A percentile compares a stretch with the other conserved stretches of the same genome.
Evolutionary conservation across 768 basidiomycete genomes (phyloP).

Genomic region (Phylloporus sp.): DNA sequence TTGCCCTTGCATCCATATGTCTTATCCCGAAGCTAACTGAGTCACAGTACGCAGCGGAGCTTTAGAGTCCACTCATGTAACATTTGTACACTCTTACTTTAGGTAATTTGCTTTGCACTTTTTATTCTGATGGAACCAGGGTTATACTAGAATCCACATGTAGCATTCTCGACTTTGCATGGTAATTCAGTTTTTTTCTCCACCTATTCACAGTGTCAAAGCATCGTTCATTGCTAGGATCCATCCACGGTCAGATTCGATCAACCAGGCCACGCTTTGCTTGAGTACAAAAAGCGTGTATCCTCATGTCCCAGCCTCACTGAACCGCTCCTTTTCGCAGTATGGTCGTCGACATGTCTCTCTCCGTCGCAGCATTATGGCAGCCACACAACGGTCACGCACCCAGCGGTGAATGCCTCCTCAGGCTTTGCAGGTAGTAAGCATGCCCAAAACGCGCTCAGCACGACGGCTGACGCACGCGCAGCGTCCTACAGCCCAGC

Average conservation of each 20-base stretch:
- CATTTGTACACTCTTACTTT: constrained; percentile 1
- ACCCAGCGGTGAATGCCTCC: constrained; percentile 62
- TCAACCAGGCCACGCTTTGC: neutral
- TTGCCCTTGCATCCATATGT: neutral
- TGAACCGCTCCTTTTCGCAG: neutral
- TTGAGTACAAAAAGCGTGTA: constrained; percentile 8
- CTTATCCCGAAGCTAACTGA: neutral
- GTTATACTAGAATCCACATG: constrained; percentile 10
- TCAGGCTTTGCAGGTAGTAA: constrained; percentile 81
- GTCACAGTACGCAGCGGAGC: constrained; percentile 24
- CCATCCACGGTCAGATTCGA: neutral
- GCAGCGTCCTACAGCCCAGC: neutral
- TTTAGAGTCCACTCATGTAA: constrained; percentile 10
- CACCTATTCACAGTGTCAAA: neutral
- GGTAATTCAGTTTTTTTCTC: neutral
- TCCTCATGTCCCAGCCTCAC: neutral
- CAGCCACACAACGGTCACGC: constrained; percentile 50
- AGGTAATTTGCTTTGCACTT: constrained; percentile 4
- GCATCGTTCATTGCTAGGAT: neutral
- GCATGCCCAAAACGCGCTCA: neutral
- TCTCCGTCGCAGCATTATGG: neutral
- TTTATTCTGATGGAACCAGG: neutral
- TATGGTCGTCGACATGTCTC: neutral
- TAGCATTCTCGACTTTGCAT: constrained; percentile 16
- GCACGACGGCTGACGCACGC: neutral